Evolutionary conservation across 495 filamentous ascomycete species (phyloP).

Genomic region (Penicillium atrosanguineum): DNA sequence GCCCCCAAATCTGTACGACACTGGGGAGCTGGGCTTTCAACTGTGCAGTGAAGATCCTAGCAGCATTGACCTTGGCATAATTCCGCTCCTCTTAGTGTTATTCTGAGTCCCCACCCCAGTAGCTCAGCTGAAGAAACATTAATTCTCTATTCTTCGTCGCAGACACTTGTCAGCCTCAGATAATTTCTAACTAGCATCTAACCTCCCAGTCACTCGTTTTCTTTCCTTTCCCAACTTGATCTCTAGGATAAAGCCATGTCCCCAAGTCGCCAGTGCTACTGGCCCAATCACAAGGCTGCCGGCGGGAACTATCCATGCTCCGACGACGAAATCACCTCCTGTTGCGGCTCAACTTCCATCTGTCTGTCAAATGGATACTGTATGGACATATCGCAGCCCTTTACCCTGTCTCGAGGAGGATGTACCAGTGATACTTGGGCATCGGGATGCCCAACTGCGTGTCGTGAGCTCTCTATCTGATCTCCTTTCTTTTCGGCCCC

Average conservation of each 20-base stretch:
- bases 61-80: background rate
- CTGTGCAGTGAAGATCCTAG: too few relatives aligned
- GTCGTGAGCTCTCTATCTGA: constrained; percentile 8
- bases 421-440: constrained; percentile 19
- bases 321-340: constrained; percentile 11
- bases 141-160: background rate
- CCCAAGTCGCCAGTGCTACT: constrained; percentile 16
- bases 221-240: background rate
- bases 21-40: too few relatives aligned
- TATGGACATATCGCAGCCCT: constrained; percentile 15
- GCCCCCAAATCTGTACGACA: too few relatives aligned
- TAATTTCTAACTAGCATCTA: background rate
- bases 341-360: constrained; percentile 9
- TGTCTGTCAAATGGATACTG: constrained; percentile 23
- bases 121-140: background rate
- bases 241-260: constrained; percentile 1
- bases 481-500: background rate
- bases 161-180: background rate
- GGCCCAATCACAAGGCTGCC: constrained; percentile 8
- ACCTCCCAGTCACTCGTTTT: background rate
- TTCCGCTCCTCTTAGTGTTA: background rate
- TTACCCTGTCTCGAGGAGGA: constrained; percentile 10
- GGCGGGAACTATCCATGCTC: constrained; percentile 10
- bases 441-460: constrained; percentile 15
- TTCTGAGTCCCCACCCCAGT: too few relatives aligned